Conservation (phyloP, 257 asterid species). For the Jacaranda mimosifolia region DNA sequence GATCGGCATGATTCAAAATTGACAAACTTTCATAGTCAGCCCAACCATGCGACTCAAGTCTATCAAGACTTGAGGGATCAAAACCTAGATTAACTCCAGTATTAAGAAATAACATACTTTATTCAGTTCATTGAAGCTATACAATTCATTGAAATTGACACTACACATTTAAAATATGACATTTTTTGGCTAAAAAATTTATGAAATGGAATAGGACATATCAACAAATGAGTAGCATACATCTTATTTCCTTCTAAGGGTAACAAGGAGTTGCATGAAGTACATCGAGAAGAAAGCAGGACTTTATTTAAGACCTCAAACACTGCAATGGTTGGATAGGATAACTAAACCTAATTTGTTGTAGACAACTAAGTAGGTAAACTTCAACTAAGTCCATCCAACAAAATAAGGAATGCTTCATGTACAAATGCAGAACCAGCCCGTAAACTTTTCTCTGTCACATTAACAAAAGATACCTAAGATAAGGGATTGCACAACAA, state of each 20-base stretch:
- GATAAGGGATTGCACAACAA: constrained; percentile 91
- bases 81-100: constrained; percentile 61
- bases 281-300: constrained; percentile 2
- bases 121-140: constrained; percentile 9
- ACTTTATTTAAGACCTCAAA: constrained; percentile 23
- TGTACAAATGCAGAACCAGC: constrained; percentile 80
- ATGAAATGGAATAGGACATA: constrained; percentile 4
- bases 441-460: constrained; percentile 57
- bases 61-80: constrained; percentile 52
- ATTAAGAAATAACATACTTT: constrained; percentile 26
- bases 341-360: too few species aligned
- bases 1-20: constrained; percentile 45
- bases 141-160: too few species aligned
- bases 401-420: constrained; percentile 84
- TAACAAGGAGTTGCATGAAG: background rate
- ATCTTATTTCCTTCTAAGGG: constrained; percentile 20
- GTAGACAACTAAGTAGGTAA: constrained; percentile 26
- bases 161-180: background rate
- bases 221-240: constrained; percentile 14
- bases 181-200: background rate
- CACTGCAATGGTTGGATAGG: constrained; percentile 18
- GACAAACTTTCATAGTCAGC: constrained; percentile 55
- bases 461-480: constrained; percentile 84
- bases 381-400: constrained; percentile 91
- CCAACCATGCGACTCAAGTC: constrained; percentile 77